Conservation (phyloP, 2,329 filamentous ascomycete genomes). For the Waltergamsia citrina region DNA sequence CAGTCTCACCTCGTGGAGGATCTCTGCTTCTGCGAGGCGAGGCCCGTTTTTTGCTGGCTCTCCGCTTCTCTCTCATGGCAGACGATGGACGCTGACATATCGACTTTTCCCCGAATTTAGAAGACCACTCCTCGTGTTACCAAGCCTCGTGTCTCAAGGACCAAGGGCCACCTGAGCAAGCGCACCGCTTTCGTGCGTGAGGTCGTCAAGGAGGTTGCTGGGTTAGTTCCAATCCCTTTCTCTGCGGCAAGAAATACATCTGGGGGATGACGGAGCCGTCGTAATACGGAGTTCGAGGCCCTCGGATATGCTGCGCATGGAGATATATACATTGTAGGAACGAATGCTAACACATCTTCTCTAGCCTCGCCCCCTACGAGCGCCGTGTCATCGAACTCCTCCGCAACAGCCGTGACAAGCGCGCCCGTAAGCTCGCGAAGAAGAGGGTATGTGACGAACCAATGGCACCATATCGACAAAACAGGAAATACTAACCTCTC, state of each 20-base stretch:
- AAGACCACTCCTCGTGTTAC: slow-evolving; percentile 73
- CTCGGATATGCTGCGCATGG: background rate
- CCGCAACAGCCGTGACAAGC: slow-evolving; percentile 99
- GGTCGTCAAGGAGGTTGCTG: slow-evolving; percentile 96
- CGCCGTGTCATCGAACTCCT: slow-evolving; percentile 98
- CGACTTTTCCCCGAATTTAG: slow-evolving; percentile 39
- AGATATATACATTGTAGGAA: background rate
- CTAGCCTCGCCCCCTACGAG: slow-evolving; percentile 85
- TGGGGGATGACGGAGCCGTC: background rate
- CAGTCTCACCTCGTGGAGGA: slow-evolving; percentile 67
- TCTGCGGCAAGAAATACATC: background rate
- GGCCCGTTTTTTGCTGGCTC: slow-evolving; percentile 12
- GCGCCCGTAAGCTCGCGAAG: slow-evolving; percentile 97
- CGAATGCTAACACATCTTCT: slow-evolving; percentile 16
- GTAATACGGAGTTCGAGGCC: background rate
- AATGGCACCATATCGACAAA: slow-evolving; percentile 1
- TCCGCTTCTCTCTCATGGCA: slow-evolving; percentile 23
- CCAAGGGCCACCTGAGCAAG: slow-evolving; percentile 95
- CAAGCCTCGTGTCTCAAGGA: slow-evolving; percentile 72
- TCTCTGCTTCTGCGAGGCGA: slow-evolving; percentile 38
- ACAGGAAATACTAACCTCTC: slow-evolving; percentile 12
- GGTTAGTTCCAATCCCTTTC: slow-evolving; percentile 47
- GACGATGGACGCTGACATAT: slow-evolving; percentile 55
- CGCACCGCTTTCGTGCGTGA: slow-evolving; percentile 94
- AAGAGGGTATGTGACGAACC: slow-evolving; percentile 67